Conservation (phyloP, 1,284 basidiomycete genomes). For the Bothia castanella region DNA sequence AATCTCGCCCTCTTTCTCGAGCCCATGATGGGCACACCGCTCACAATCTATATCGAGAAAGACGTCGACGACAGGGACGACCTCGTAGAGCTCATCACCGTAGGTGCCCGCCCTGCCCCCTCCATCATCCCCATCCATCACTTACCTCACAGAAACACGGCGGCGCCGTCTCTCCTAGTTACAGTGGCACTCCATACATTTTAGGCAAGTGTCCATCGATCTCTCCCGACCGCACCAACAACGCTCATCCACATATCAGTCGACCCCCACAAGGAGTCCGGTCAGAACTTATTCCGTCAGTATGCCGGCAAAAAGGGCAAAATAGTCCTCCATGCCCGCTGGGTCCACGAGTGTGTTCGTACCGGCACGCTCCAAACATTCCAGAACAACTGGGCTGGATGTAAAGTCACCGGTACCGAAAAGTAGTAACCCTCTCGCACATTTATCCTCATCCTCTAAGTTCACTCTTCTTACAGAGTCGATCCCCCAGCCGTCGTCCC, state of each 20-base stretch:
- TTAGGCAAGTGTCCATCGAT: conserved; percentile 51
- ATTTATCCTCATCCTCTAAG: conserved; percentile 8
- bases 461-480: conserved; percentile 18
- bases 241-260: conserved; percentile 18
- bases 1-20: conserved; percentile 61
- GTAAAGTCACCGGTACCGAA: conserved; percentile 73
- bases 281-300: conserved; percentile 72
- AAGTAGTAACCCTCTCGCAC: conserved; percentile 40
- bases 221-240: conserved; percentile 10
- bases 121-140: conserved; percentile 8
- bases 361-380: conserved; percentile 65
- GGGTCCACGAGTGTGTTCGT: conserved; percentile 72
- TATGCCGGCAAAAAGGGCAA: conserved; percentile 75
- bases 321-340: conserved; percentile 63
- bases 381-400: conserved; percentile 69
- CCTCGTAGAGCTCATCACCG: conserved; percentile 59
- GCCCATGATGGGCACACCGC: conserved; percentile 71
- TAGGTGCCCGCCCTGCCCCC: conserved; percentile 32
- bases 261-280: conserved; percentile 71
- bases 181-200: conserved; percentile 72
- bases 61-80: conserved; percentile 66
- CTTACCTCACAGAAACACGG: conserved; percentile 58
- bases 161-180: conserved; percentile 64
- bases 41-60: conserved; percentile 72
- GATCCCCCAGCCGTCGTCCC: conserved; percentile 35